A percentile compares a stretch with the other conserved stretches of the same genome.
phyloP scores from a whole-genome alignment of 1,284 basidiomycete genomes.

The Ceratobasidium sp. region DNA sequence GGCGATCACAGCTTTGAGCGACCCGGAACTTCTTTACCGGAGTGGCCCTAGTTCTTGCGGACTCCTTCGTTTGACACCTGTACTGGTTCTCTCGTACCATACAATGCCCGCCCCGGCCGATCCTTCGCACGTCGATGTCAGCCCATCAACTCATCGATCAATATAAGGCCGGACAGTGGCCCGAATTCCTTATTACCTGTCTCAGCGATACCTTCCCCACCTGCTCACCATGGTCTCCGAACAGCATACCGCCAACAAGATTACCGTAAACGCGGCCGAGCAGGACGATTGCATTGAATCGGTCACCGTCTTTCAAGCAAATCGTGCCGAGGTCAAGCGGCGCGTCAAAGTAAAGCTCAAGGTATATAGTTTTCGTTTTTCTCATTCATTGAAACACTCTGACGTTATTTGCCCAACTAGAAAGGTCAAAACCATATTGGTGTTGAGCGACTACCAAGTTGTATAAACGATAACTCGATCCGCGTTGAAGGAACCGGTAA shows the following conservation, averaged over 20 bases:
- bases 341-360: constrained; percentile 20
- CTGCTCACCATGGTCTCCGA: constrained; percentile 19
- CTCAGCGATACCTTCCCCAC: no score
- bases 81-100: no score
- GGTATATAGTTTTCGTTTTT: background rate
- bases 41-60: no score
- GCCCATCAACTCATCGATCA: no score
- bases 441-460: constrained; percentile 44
- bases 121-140: no score
- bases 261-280: constrained; percentile 27
- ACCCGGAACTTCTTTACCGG: no score
- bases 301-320: constrained; percentile 15
- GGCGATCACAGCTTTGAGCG: no score
- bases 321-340: constrained; percentile 25
- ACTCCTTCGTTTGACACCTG: no score
- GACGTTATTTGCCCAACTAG: background rate
- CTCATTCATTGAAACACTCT: background rate
- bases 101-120: no score
- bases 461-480: constrained; percentile 45
- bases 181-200: no score
- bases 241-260: background rate
- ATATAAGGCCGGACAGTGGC: no score
- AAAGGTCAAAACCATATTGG: constrained; percentile 45
- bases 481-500: constrained; percentile 46
- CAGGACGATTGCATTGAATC: constrained; percentile 26